These are phyloP conservation scores for Candida pseudofarinosa DNA, from an alignment of 805 yeast species.

Conservation along the genomic window DNA sequence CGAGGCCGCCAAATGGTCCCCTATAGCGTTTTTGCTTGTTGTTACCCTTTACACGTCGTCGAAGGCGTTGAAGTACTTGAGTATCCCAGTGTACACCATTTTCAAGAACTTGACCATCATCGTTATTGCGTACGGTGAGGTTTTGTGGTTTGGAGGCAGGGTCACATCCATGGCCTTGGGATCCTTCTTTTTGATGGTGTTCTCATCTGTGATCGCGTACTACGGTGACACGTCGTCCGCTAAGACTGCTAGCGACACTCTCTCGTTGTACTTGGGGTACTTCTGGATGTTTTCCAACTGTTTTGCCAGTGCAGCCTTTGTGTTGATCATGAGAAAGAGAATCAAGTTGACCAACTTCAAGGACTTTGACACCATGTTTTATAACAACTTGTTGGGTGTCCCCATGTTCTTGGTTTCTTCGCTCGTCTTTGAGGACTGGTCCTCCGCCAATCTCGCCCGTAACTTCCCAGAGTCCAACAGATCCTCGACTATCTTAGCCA, in stretches of 20 bases:
- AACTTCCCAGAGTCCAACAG: constrained; percentile 79
- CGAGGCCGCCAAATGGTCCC: constrained; percentile 95
- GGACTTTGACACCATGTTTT: constrained; percentile 97
- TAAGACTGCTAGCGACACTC: constrained; percentile 33
- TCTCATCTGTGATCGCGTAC: constrained; percentile 94
- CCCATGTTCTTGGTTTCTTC: constrained; percentile 82
- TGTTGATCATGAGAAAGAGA: constrained; percentile 94
- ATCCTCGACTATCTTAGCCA: constrained; percentile 66
- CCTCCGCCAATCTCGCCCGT: constrained; percentile 62
- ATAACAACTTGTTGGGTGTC: constrained; percentile 90
- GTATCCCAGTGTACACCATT: constrained; percentile 95
- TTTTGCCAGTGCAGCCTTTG: constrained; percentile 89
- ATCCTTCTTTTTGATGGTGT: constrained; percentile 86
- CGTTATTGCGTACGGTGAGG: constrained; percentile 97
- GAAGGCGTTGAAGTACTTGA: constrained; percentile 85
- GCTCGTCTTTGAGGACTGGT: constrained; percentile 88
- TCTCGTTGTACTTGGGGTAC: constrained; percentile 68
- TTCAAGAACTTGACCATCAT: constrained; percentile 97
- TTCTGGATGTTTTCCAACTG: constrained; percentile 97
- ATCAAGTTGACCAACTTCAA: constrained; percentile 94
- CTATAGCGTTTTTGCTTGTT: constrained; percentile 85
- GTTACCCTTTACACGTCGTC: constrained; percentile 95
- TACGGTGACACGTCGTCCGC: constrained; percentile 66
- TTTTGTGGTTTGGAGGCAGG: constrained; percentile 90
- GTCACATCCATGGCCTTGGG: constrained; percentile 88